Evolutionary conservation across 2,329 filamentous ascomycete species (phyloP), one percentile per base, ranked within the genome.

Genomic region (Penicillium sp.): DNA sequence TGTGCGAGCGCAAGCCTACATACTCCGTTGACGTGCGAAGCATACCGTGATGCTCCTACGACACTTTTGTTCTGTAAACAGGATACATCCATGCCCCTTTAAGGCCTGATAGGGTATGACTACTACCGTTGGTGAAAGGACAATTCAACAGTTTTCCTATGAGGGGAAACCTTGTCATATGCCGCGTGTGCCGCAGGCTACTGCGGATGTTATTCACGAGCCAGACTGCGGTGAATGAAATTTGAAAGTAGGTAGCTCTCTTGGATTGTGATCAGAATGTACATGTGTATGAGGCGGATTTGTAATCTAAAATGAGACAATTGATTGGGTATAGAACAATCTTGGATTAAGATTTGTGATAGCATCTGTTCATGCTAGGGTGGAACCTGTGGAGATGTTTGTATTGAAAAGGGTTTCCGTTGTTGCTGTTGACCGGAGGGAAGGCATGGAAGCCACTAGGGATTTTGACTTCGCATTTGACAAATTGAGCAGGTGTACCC

Each of bases 251-350:
- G 11, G 11, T 53, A 53, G 19, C 35, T 51, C 19, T 51, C 6
- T 35, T 35, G 16, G 28, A 51, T 51, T 51, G 16, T 35, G n/a
- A 8, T 33, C 10, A 8, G 10, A 35, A 35, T 51, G 28, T 51
- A 51, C 48, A 51, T 35, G 16, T 35, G 28, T 49, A 35, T 35
- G 26, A 51, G 10, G 16, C n/a, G 28, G 22, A 19, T 2, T 10
- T 35, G 28, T 22, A 51, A 35, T 51, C 48, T 42, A 45, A 10
- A 46, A 52, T 16, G 42, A 19, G n/a, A 59, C 53, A 58, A 58
- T 65, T 67, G 42, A 65, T 66, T 65, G 65, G 65, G 65, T 67
- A 67, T 67, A 66, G 46, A 65, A 58, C 64, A 51, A 51, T 51
- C 48, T 51, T 35, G 13, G 48, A 51, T 28, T 11, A 26, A 35